Base-by-base conservation (phyloP, 2,329 filamentous ascomycete genomes). In the Beauveria bassiana region DNA sequence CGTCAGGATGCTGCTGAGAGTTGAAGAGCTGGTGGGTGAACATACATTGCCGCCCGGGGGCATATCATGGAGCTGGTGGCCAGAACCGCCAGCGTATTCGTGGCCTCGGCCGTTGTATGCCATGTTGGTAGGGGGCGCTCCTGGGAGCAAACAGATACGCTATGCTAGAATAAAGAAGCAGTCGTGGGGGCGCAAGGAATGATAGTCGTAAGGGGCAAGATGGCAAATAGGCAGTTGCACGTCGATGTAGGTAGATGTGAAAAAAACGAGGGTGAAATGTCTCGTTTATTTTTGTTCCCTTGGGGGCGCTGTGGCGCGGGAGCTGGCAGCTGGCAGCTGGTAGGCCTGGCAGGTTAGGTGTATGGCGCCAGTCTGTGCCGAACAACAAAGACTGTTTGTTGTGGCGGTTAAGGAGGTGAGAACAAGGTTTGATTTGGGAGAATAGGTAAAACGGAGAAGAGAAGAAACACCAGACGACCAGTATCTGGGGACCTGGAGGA, bases 41-140 rank as follows among this genome's bases (percentile, higher is more conserved):
- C 86, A 78, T 80, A 90, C 88, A 71, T 78, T 80, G 69, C 78
- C 79, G 63, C 81, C 81, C 63, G 80, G 73, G 64, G 84, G 82
- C 40, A 90, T 78, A 70, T 91, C 87, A 70, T 89, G 85, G 70
- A 90, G 74, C 63, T 80, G 81, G 72, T 90, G 86, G 68, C 84
- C 73, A 49, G 50, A 45, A 57, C 66, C 67, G 59, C 70, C 81
- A 61, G 84, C 79, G 67, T 86, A 87, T 61, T 82, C 82, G 66
- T 83, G 80, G 75, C 81, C 79, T 70, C 78, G 75, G 71, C 84
- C 83, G 75, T 84, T 83, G 77, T 89, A 89, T 70, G 86, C 86
- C 76, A 78, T 78, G 63, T 62, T 73, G 67, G 63, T 65, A 68
- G 61, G 47, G 56, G 68, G 59, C 66, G 64, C 64, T 57, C 40